A percentile compares a stretch with the other conserved stretches of the same genome.
Evolutionary conservation across 192 early-diverging fungal genomes (phyloP).

Genomic region (Jimgerdemannia lactiflua): DNA sequence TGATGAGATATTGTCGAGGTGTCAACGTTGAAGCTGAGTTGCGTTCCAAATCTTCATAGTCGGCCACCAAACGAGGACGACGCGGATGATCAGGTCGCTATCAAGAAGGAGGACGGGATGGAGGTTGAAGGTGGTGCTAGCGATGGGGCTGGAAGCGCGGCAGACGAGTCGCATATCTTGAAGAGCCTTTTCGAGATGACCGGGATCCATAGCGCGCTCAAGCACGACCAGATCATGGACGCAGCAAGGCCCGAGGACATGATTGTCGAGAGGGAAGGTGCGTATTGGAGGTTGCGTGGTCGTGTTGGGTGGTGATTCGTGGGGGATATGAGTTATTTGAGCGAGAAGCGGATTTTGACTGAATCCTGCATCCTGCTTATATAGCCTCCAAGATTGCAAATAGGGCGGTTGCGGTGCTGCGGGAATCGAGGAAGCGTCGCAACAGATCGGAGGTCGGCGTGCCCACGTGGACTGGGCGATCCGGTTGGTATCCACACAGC

Average conservation of each 20-base stretch:
- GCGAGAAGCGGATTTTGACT: not conserved
- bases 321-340: not conserved
- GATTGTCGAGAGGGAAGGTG: conserved; percentile 73
- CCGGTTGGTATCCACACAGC: conserved; percentile 50
- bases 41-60: not conserved
- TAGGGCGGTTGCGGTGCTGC: conserved; percentile 74
- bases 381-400: conserved; percentile 74
- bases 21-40: conserved; percentile 7
- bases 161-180: conserved; percentile 72
- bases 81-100: not conserved
- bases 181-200: conserved; percentile 77
- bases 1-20: not conserved
- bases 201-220: conserved; percentile 84
- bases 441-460: conserved; percentile 54
- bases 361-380: not conserved
- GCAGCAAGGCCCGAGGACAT: conserved; percentile 55
- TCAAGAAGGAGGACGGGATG: conserved; percentile 15
- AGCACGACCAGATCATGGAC: conserved; percentile 91
- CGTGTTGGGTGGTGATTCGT: not conserved
- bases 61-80: conserved; percentile 7
- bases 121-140: conserved; percentile 1
- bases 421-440: conserved; percentile 63
- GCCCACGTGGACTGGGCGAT: conserved; percentile 92
- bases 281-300: not conserved
- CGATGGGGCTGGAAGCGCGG: conserved; percentile 8